Evolutionary conservation across 768 basidiomycete species (phyloP).

Genomic region (Tylopilus subfusipes): DNA sequence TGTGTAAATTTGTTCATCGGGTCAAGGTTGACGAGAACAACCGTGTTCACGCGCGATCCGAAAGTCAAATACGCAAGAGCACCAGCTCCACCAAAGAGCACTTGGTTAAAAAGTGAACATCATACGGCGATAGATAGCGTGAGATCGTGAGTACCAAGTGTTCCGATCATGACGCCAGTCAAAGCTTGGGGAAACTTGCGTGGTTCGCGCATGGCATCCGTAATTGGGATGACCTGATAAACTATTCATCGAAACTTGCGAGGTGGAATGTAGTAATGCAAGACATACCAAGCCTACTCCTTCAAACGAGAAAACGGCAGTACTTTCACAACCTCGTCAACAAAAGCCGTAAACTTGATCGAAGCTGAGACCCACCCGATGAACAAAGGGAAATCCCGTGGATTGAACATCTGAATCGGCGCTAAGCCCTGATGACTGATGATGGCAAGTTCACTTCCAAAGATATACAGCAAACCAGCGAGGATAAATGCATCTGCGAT

Average conservation of each 20-base stretch:
- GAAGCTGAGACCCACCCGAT: constrained; percentile 62
- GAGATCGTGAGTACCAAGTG: constrained; percentile 49
- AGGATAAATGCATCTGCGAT: constrained; percentile 95
- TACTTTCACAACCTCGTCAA: constrained; percentile 44
- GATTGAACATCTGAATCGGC: constrained; percentile 82
- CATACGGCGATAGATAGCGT: not conserved
- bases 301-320: constrained; percentile 98
- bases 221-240: constrained; percentile 93
- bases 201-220: constrained; percentile 95
- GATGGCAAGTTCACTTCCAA: constrained; percentile 74
- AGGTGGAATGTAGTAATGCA: not conserved
- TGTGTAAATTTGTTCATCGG: constrained; percentile 82
- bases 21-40: constrained; percentile 93
- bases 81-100: constrained; percentile 87
- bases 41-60: constrained; percentile 83
- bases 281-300: constrained; percentile 82
- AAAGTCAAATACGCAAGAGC: constrained; percentile 85
- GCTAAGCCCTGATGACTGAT: constrained; percentile 70
- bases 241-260: constrained; percentile 1
- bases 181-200: constrained; percentile 86
- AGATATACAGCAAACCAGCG: constrained; percentile 81
- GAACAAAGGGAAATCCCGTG: constrained; percentile 84
- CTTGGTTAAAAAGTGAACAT: constrained; percentile 31
- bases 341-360: not conserved
- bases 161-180: constrained; percentile 87